Conservation (phyloP, 2,329 filamentous ascomycete species). For the Alternaria sp. region DNA sequence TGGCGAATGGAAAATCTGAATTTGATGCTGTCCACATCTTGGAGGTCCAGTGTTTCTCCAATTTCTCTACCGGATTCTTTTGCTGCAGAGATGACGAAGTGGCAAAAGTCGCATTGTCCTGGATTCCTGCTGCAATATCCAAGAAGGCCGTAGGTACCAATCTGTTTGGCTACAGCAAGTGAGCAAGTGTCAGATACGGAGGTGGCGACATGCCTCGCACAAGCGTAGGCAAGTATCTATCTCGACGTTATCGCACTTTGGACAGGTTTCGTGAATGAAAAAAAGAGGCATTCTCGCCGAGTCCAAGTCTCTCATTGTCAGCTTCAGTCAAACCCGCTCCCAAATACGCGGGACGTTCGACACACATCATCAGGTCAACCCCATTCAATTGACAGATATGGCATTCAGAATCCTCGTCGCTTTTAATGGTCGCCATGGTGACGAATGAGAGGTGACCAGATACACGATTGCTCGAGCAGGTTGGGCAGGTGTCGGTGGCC, state of each 20-base stretch:
- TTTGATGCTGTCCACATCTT: not conserved
- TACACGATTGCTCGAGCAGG: too few species aligned
- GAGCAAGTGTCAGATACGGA: conserved; percentile 4
- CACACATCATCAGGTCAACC: not conserved
- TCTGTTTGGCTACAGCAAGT: not conserved
- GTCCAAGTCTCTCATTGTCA: too few species aligned
- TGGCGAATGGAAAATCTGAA: not conserved
- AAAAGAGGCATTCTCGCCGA: not conserved
- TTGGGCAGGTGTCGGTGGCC: too few species aligned
- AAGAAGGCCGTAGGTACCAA: not conserved
- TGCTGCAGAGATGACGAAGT: not conserved
- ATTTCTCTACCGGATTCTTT: not conserved
- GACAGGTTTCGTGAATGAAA: conserved; percentile 1
- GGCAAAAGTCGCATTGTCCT: not conserved
- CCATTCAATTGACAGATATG: not conserved
- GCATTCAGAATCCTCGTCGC: not conserved
- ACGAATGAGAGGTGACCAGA: not conserved
- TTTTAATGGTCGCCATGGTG: not conserved
- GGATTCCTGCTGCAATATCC: not conserved
- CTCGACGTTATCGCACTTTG: not conserved
- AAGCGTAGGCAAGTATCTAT: not conserved
- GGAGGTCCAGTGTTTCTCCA: not conserved
- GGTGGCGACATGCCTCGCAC: not conserved
- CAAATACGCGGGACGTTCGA: too few species aligned
- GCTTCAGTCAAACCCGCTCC: too few species aligned